Evolutionary conservation across 2,329 filamentous ascomycete species (phyloP), one percentile per base, ranked within the genome.

Genomic region (Malbranchea cinnamomea): DNA sequence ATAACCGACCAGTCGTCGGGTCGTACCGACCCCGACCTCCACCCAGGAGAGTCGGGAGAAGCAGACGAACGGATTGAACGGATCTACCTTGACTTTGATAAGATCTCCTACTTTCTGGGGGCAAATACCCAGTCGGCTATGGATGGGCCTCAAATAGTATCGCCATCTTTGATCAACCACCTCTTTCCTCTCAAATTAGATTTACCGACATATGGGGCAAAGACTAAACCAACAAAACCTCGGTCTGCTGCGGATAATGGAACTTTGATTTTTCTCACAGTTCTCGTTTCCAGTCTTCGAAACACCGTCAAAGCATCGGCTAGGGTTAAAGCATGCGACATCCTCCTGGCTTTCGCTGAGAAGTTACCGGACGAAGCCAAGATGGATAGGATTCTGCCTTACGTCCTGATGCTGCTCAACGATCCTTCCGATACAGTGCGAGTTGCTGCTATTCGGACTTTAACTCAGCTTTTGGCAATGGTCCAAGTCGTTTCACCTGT

Each of bases 81-180:
- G 24, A 77, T 98, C 1, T 95, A 80, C 47, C 73, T 80, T 42
- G 89, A 98, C 48, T 95, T 94, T 56, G 89, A 98, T 52, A 98
- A 95, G 53, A 93, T 98, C 30, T 84, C 87, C 0, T 92, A 91
- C 48, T 91, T 93, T 34, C 66, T 98, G 2, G 85, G 82, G 9
- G 83, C 83, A 37, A 68, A 71, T 16, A 63, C 74, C 24, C 64
- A 64, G 23, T 46, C 54, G 18, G 41, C 31, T 36, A 46, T 44
- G 21, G 39, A 49, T 33, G 44, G 43, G 26, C 52, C 50, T 10
- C 48, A 48, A 22, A 32, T 38, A 29, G 41, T 44, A 3, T 50
- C 46, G 30, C 48, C 50, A 10, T 47, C 49, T 26, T 41, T 52
- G 13, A 50, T 52, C 1, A 48, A 49, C 3, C 44, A 45, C 26